Conservation (phyloP, 1,284 basidiomycete species). For the Phellopilus nigrolimitatus region DNA sequence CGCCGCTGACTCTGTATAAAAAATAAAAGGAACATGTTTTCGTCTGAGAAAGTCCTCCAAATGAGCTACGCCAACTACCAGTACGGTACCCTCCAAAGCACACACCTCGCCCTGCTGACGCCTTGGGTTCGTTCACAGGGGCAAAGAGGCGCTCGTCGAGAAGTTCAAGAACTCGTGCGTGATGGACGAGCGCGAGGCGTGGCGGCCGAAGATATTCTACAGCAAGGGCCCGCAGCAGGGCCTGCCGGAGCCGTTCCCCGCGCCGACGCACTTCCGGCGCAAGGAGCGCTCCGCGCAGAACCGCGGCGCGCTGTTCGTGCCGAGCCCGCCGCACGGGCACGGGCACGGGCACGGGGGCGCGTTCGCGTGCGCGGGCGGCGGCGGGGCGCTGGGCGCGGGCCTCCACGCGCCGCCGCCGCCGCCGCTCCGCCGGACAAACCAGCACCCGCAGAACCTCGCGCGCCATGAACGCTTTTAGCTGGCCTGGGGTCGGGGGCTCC, state of each 20-base stretch:
- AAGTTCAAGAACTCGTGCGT: constrained; percentile 83
- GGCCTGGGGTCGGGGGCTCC: too few species aligned
- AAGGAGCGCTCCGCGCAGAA: constrained; percentile 75
- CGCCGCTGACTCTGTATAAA: background rate
- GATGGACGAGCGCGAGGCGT: constrained; percentile 77
- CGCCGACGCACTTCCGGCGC: constrained; percentile 68
- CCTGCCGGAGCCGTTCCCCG: constrained; percentile 74
- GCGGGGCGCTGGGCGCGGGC: constrained; percentile 10
- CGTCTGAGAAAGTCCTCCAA: constrained; percentile 80
- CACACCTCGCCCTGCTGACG: constrained; percentile 15
- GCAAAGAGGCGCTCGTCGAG: constrained; percentile 81
- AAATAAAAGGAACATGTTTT: constrained; percentile 76
- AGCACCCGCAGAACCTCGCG: constrained; percentile 17
- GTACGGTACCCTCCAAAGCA: constrained; percentile 37
- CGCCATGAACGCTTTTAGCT: constrained; percentile 9
- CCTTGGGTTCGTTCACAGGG: constrained; percentile 39
- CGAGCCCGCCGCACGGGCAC: constrained; percentile 22
- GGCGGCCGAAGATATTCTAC: constrained; percentile 82
- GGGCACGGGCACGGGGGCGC: background rate
- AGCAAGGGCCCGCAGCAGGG: constrained; percentile 71
- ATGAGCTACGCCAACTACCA: constrained; percentile 87
- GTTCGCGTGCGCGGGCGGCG: background rate
- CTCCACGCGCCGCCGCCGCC: too few species aligned
- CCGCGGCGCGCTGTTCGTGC: constrained; percentile 62
- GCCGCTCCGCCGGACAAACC: constrained; percentile 18